phyloP scores from a whole-genome alignment of 1,139 yeast genomes.

The Magnusiomyces paraingens region DNA sequence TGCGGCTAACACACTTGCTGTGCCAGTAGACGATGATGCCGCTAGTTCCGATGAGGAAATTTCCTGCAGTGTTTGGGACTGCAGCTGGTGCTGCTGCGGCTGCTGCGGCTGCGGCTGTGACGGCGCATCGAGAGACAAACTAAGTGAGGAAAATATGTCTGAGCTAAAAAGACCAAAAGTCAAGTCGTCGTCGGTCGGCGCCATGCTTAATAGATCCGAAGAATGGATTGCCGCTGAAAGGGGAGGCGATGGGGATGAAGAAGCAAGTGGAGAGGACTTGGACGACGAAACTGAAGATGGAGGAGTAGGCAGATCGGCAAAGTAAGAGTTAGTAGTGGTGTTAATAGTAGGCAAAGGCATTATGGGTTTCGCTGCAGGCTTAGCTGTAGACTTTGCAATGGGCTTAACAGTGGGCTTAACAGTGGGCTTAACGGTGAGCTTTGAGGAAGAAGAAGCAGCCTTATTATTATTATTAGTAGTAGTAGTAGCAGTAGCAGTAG shows the following conservation, averaged over 20 bases:
- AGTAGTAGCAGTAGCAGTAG: background rate
- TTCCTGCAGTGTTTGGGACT: too few relatives aligned
- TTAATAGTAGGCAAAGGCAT: conserved; percentile 12
- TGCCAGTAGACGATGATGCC: too few relatives aligned
- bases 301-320: conserved; percentile 9
- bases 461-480: background rate
- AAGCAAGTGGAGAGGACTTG: conserved; percentile 13
- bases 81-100: too few relatives aligned
- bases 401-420: conserved; percentile 15
- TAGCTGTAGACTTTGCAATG: conserved; percentile 17
- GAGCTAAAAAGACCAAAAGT: too few relatives aligned
- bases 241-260: conserved; percentile 2
- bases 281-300: conserved; percentile 13
- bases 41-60: too few relatives aligned
- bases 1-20: too few relatives aligned
- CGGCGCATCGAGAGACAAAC: too few relatives aligned
- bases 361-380: conserved; percentile 5
- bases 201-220: conserved; percentile 1
- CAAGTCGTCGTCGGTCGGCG: conserved; percentile 9
- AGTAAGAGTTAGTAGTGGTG: conserved; percentile 7
- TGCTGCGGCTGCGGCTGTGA: too few relatives aligned
- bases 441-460: background rate
- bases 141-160: too few relatives aligned
- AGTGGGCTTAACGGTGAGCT: conserved; percentile 6
- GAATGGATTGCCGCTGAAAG: background rate